Conservation (phyloP, 768 basidiomycete species). For the Pleurotus citrinopileatus region DNA sequence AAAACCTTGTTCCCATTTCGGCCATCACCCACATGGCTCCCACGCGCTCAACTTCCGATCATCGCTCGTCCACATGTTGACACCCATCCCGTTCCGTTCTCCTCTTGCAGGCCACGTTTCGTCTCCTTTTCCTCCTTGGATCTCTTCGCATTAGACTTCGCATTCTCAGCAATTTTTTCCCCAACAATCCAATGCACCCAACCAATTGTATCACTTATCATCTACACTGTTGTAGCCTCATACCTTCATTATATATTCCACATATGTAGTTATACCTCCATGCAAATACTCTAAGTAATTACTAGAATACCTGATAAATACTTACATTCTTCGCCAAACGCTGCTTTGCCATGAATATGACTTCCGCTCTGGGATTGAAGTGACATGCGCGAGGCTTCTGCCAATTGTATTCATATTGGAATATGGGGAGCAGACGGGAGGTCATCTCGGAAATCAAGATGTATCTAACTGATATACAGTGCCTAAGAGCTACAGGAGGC, state of each 20-base stretch:
- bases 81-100: slow-evolving; percentile 10
- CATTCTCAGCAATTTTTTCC: not conserved
- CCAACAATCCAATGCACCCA: not conserved
- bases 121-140: slow-evolving; percentile 5
- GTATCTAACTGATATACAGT: too few species aligned
- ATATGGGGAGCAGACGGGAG: too few species aligned
- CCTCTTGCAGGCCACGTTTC: slow-evolving; percentile 14
- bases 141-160: slow-evolving; percentile 3
- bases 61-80: slow-evolving; percentile 8
- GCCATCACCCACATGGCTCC: slow-evolving; percentile 10
- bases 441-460: too few species aligned
- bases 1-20: slow-evolving; percentile 12
- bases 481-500: slow-evolving; percentile 14
- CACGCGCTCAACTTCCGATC: slow-evolving; percentile 9
- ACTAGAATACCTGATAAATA: not conserved
- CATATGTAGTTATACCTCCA: slow-evolving; percentile 8
- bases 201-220: slow-evolving; percentile 6
- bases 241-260: slow-evolving; percentile 16
- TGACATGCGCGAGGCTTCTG: too few species aligned
- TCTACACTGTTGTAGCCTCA: slow-evolving; percentile 21
- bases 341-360: too few species aligned
- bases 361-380: too few species aligned
- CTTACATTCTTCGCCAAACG: too few species aligned
- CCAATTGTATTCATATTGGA: too few species aligned
- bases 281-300: slow-evolving; percentile 2